Conservation (phyloP, 2,329 filamentous ascomycete genomes). For the Cytospora piceae region DNA sequence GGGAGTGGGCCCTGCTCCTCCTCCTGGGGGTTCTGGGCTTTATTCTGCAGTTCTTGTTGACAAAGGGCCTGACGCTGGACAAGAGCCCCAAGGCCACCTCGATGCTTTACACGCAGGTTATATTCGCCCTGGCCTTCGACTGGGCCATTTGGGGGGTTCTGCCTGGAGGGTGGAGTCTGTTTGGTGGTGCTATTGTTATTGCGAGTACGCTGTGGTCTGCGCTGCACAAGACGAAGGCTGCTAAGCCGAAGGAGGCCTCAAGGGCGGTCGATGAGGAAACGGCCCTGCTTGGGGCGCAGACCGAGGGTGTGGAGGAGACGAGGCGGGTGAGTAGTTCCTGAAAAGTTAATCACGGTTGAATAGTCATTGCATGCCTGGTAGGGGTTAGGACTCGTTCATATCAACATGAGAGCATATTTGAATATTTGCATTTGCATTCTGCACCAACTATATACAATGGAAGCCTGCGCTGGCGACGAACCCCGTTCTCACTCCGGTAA, state of each 20-base stretch:
- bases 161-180: conserved; percentile 43
- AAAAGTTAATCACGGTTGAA: not conserved
- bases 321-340: not conserved
- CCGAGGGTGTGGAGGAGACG: conserved; percentile 20
- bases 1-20: conserved; percentile 63
- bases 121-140: conserved; percentile 45
- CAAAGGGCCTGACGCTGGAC: conserved; percentile 71
- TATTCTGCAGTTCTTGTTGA: conserved; percentile 77
- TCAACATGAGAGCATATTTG: not conserved
- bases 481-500: not conserved
- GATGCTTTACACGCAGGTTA: conserved; percentile 40
- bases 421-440: not conserved
- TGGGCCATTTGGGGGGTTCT: conserved; percentile 49
- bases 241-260: conserved; percentile 34
- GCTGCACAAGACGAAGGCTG: conserved; percentile 41
- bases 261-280: conserved; percentile 43
- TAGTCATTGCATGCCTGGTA: not conserved
- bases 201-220: conserved; percentile 48
- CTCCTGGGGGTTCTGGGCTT: conserved; percentile 72
- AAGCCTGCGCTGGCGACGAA: not conserved
- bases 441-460: conserved; percentile 15
- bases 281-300: conserved; percentile 35
- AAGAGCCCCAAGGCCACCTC: conserved; percentile 49
- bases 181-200: conserved; percentile 47
- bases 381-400: not conserved